A percentile compares a stretch with the other conserved stretches of the same genome.
These are phyloP conservation scores for Stagonosporopsis chrysanthemi DNA, from an alignment of 2,329 filamentous ascomycete genomes.

Conservation along the genomic window DNA sequence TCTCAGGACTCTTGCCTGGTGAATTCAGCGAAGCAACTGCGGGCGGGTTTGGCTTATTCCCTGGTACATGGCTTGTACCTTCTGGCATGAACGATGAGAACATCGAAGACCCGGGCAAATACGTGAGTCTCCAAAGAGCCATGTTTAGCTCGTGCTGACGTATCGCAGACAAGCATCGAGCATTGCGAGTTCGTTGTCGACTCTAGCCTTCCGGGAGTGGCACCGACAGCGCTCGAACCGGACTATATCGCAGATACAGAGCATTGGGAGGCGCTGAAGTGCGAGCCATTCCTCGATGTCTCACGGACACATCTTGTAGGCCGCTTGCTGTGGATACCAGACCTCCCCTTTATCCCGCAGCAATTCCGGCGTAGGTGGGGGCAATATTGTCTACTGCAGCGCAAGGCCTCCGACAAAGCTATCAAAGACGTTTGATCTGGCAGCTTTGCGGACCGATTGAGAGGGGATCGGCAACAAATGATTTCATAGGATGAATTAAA, in stretches of 20 bases:
- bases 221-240: conserved; percentile 74
- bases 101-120: conserved; percentile 84
- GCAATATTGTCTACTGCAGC: conserved; percentile 81
- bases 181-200: conserved; percentile 87
- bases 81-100: conserved; percentile 92
- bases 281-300: conserved; percentile 81
- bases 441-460: background rate
- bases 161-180: conserved; percentile 67
- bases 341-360: conserved; percentile 72
- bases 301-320: conserved; percentile 75
- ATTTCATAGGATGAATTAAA: conserved; percentile 11
- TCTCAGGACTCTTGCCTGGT: conserved; percentile 85
- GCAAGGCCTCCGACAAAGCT: conserved; percentile 35
- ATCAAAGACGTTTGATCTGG: background rate
- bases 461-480: background rate
- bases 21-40: conserved; percentile 80
- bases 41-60: conserved; percentile 72
- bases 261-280: conserved; percentile 81
- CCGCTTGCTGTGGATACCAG: conserved; percentile 82
- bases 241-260: conserved; percentile 76
- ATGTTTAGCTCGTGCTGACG: conserved; percentile 19
- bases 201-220: conserved; percentile 73
- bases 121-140: conserved; percentile 60
- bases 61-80: conserved; percentile 84
- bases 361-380: conserved; percentile 81